These are phyloP conservation scores for Serpula lacrymans DNA, from an alignment of 768 basidiomycete genomes.

Conservation along the genomic window DNA sequence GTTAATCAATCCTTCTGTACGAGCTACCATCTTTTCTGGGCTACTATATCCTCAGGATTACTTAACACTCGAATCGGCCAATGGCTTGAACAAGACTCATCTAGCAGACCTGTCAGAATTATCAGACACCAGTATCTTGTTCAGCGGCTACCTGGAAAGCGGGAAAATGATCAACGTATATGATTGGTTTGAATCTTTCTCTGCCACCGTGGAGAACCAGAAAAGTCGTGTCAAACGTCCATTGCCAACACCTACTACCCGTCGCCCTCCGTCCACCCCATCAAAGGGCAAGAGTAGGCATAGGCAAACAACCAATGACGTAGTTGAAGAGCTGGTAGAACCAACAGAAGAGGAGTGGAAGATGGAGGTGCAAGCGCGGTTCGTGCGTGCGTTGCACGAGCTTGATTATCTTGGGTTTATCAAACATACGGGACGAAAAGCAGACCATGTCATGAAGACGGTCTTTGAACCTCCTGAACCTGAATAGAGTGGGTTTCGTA, in stretches of 20 bases:
- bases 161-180: constrained; percentile 83
- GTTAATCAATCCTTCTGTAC: constrained; percentile 69
- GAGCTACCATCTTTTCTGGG: constrained; percentile 57
- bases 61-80: constrained; percentile 12
- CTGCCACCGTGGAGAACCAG: constrained; percentile 61
- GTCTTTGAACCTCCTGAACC: constrained; percentile 50
- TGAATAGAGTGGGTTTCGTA: constrained; percentile 17
- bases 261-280: constrained; percentile 13
- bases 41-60: constrained; percentile 59
- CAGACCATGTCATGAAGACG: constrained; percentile 70
- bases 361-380: constrained; percentile 69
- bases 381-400: constrained; percentile 77
- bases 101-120: constrained; percentile 42
- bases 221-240: constrained; percentile 16
- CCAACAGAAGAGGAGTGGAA: constrained; percentile 51
- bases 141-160: constrained; percentile 72
- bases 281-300: constrained; percentile 20
- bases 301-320: constrained; percentile 30
- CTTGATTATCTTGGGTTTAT: constrained; percentile 78
- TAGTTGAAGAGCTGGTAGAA: constrained; percentile 16
- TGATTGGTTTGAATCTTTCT: constrained; percentile 85
- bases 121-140: constrained; percentile 75
- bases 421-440: constrained; percentile 75
- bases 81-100: constrained; percentile 5
- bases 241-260: neutral